Base-by-base conservation (phyloP, 345 rosid genomes). In the Schrenkiella parvula region DNA sequence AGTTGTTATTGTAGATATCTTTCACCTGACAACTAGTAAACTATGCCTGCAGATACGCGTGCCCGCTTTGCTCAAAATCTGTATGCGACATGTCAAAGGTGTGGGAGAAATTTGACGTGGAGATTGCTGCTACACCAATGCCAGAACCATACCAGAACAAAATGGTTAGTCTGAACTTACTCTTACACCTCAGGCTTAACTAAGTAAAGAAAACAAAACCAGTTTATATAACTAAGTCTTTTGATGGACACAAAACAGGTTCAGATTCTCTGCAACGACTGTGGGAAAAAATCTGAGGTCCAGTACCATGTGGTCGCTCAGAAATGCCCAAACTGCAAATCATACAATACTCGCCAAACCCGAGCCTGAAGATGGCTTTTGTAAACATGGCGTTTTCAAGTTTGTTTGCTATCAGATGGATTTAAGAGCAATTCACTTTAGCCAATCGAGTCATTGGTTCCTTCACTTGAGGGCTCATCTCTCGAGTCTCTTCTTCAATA, bases 61-160 rank as follows among this genome's bases (percentile, higher is more conserved):
- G 97, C 77, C 98, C 98, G 8, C 81, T 92, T 22, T 92, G 98
- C 77, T 90, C 91, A 4, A 92, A 88, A 72, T 90, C 98, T 0
- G 95, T 90, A 3, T 88, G 96, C 72, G 98, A 92, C 55, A 89
- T 92, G 98, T 92, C 98, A 38, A 81, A 80, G 76, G 95, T 88
- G 13, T 92, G 97, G 97, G 98, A 92, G 84, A 90, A 87, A 72
- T 80, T 83, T 26, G 98, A 90, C 32, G 47, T 67, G 83, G 95
- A 90, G 79, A 92, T 90, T 14, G 93, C 95, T 1, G 83, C 95
- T 75, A 87, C 85, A 14, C 97, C 98, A 18, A 82, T 90, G 95
- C 97, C 97, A 5, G 91, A 87, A 66, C 69, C 78, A 9, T 92
- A 77, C 57, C 87, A 79, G 60, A 84, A 85, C 63, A 92, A 73